Percentiles rank a stretch among this genome's conserved stretches.
phyloP scores from a whole-genome alignment of 1,139 yeast species.

The Petasospora fabianii region DNA sequence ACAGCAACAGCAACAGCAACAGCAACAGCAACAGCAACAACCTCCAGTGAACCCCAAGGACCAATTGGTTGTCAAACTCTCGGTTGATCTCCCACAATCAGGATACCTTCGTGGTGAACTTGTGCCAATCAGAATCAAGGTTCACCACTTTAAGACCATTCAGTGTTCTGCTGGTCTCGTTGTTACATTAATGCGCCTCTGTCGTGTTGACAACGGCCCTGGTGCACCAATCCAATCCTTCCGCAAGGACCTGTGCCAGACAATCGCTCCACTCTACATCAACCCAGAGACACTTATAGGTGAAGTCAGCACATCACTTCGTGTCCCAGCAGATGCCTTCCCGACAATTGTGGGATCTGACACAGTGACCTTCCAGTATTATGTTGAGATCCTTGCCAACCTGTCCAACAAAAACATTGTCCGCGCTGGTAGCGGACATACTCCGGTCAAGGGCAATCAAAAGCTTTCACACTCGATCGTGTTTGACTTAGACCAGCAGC shows the following conservation, averaged over 20 bases:
- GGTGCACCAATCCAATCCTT: slow-evolving; percentile 68
- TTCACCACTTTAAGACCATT: slow-evolving; percentile 67
- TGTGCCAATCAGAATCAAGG: slow-evolving; percentile 63
- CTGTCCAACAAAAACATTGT: slow-evolving; percentile 45
- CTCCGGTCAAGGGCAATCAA: slow-evolving; percentile 18
- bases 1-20: too few species aligned
- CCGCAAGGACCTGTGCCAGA: slow-evolving; percentile 80
- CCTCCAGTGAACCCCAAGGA: slow-evolving; percentile 19
- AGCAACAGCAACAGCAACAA: too few species aligned
- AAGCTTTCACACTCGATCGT: slow-evolving; percentile 37
- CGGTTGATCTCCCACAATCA: slow-evolving; percentile 57
- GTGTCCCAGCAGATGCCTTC: slow-evolving; percentile 81
- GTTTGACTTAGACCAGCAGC: slow-evolving; percentile 34
- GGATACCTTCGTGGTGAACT: slow-evolving; percentile 80
- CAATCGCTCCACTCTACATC: slow-evolving; percentile 71
- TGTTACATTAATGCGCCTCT: slow-evolving; percentile 75
- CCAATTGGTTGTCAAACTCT: slow-evolving; percentile 41
- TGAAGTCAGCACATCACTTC: slow-evolving; percentile 57
- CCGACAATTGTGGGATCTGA: slow-evolving; percentile 78
- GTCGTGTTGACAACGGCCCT: slow-evolving; percentile 68
- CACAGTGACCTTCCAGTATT: slow-evolving; percentile 77
- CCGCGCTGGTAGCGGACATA: slow-evolving; percentile 16
- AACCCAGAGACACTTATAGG: slow-evolving; percentile 62
- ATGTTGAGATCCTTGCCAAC: slow-evolving; percentile 76
- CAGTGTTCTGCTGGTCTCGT: slow-evolving; percentile 76